Percentiles rank a stretch among this genome's conserved stretches.
Evolutionary conservation across 768 basidiomycete species (phyloP).

Genomic region (Trametes sanguinea): DNA sequence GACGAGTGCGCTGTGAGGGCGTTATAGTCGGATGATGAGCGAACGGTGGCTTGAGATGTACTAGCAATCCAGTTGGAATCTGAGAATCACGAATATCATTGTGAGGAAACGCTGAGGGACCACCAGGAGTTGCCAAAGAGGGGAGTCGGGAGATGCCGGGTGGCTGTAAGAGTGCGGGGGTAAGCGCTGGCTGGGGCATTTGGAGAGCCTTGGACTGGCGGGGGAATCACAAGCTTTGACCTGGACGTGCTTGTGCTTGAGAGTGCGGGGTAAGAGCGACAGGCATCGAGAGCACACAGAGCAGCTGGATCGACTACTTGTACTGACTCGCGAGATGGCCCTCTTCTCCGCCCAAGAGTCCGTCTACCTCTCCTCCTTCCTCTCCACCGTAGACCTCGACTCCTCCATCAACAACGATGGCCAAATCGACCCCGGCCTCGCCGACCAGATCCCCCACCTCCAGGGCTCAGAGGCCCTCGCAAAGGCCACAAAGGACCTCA

Average conservation of each 20-base stretch:
- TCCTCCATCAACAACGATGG: constrained; percentile 39
- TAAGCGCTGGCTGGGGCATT: neutral
- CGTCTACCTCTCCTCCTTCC: constrained; percentile 68
- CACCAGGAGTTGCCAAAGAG: neutral
- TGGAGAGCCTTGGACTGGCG: no score
- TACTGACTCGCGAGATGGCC: constrained; percentile 38
- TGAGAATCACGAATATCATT: no score
- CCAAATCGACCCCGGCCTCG: constrained; percentile 38
- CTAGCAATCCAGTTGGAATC: no score
- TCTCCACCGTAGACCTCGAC: constrained; percentile 53
- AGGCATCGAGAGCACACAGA: no score
- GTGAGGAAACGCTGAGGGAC: no score
- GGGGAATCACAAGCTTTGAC: constrained; percentile 22
- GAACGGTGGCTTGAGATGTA: no score
- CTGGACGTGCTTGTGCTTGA: no score
- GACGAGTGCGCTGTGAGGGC: no score
- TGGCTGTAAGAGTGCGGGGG: neutral
- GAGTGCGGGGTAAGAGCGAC: neutral
- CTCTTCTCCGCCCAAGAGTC: constrained; percentile 69
- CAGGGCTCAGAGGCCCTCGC: constrained; percentile 65
- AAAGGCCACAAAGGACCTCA: constrained; percentile 82
- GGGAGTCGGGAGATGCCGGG: neutral
- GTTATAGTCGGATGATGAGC: no score
- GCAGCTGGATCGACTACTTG: constrained; percentile 23
- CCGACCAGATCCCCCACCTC: constrained; percentile 50